Conservation (phyloP, 2,329 filamentous ascomycete genomes). For the Amauroascus niger region DNA sequence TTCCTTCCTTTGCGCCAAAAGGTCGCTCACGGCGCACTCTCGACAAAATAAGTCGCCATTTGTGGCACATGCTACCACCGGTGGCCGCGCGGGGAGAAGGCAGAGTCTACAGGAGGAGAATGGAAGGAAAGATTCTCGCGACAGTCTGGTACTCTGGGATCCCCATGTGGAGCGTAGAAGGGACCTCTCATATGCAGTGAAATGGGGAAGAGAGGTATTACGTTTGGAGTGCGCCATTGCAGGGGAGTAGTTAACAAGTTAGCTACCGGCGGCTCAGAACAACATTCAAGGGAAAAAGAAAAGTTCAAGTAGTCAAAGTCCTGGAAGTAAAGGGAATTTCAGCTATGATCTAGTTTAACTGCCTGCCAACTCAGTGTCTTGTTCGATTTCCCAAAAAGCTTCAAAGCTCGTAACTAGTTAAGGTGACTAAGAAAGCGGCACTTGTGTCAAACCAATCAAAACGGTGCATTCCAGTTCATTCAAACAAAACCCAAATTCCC, state of each 20-base stretch:
- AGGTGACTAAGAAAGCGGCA: too few relatives aligned
- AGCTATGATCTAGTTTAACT: too few relatives aligned
- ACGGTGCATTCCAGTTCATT: neutral
- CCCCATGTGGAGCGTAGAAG: slow-evolving; percentile 76
- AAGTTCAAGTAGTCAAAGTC: too few relatives aligned
- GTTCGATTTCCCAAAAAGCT: too few relatives aligned
- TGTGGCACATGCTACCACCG: slow-evolving; percentile 69
- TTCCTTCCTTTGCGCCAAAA: slow-evolving; percentile 85
- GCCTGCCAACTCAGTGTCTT: too few relatives aligned
- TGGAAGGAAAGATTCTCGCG: slow-evolving; percentile 81
- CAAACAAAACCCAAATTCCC: too few relatives aligned
- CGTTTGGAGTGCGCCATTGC: slow-evolving; percentile 54
- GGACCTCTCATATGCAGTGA: slow-evolving; percentile 81
- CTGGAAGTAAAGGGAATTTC: too few relatives aligned
- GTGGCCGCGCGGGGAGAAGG: slow-evolving; percentile 67
- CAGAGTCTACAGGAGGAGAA: slow-evolving; percentile 86
- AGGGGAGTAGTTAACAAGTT: neutral
- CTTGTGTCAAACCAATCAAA: neutral
- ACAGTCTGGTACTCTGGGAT: slow-evolving; percentile 70
- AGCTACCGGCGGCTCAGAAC: too few relatives aligned
- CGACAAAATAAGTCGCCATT: slow-evolving; percentile 88
- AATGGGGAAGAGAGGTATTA: slow-evolving; percentile 85
- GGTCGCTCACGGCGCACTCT: slow-evolving; percentile 83
- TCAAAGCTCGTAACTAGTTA: too few relatives aligned
- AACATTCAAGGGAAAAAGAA: too few relatives aligned